Conservation (phyloP, 2,329 filamentous ascomycete species). For the Cladosporium sp. region DNA sequence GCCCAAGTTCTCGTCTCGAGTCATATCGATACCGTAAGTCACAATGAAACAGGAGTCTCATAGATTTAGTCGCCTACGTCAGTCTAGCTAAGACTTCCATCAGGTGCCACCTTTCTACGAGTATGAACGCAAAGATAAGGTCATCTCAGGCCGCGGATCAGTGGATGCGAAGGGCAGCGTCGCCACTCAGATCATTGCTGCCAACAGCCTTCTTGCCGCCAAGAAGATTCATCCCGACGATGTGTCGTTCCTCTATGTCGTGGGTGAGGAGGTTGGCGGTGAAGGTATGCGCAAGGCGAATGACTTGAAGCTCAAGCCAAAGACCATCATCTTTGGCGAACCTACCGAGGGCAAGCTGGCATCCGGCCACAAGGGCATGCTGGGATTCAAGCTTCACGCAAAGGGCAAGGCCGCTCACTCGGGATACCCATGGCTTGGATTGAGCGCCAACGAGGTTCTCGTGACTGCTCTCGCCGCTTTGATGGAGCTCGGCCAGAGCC, state of each 20-base stretch:
- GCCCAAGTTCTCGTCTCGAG: constrained; percentile 66
- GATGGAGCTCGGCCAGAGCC: constrained; percentile 56
- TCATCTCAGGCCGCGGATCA: constrained; percentile 62
- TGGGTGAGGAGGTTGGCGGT: constrained; percentile 78
- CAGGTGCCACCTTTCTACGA: constrained; percentile 62
- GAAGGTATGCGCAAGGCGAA: constrained; percentile 69
- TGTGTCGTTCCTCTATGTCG: constrained; percentile 57
- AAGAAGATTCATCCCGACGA: constrained; percentile 40
- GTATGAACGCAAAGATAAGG: constrained; percentile 53
- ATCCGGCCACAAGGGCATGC: constrained; percentile 83
- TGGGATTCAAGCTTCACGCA: constrained; percentile 63
- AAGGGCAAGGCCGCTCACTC: constrained; percentile 79
- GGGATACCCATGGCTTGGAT: constrained; percentile 86
- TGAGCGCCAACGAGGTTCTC: constrained; percentile 78
- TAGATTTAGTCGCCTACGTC: neutral
- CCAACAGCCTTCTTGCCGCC: constrained; percentile 48
- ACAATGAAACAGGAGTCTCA: too few relatives aligned
- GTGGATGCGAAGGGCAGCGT: constrained; percentile 60
- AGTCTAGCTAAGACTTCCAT: neutral
- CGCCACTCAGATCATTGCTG: constrained; percentile 68
- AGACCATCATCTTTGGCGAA: constrained; percentile 84
- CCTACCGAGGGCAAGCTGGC: constrained; percentile 86
- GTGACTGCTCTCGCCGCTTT: constrained; percentile 67
- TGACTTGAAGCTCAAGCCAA: constrained; percentile 42
- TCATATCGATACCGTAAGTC: constrained; percentile 70